A percentile compares a stretch with the other conserved stretches of the same genome.
Evolutionary conservation across 176 grass and related monocot genomes (phyloP).

Genomic region (Eleusine indica): DNA sequence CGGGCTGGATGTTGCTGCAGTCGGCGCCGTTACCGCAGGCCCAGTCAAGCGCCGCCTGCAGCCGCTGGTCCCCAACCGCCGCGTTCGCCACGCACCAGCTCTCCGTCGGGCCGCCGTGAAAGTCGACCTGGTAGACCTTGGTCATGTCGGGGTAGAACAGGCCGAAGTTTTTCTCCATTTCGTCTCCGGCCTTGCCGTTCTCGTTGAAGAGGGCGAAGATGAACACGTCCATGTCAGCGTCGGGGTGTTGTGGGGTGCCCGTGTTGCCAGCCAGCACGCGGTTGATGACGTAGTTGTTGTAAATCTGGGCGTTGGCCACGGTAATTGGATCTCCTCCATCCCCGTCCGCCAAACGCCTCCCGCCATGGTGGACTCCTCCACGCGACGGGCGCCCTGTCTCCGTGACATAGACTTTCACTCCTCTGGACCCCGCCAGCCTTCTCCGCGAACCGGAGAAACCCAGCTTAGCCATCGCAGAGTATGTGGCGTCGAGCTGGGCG

Average conservation of each 20-base stretch:
- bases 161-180: conserved; percentile 64
- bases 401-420: no score
- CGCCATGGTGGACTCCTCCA: neutral
- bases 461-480: conserved; percentile 22
- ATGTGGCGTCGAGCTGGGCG: conserved; percentile 62
- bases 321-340: neutral
- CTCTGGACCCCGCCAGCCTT: no score
- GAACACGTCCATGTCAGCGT: conserved; percentile 52
- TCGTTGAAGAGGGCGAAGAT: conserved; percentile 86
- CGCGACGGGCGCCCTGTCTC: no score
- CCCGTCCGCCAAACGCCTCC: conserved; percentile 1
- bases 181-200: conserved; percentile 55
- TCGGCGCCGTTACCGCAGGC: conserved; percentile 34
- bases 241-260: conserved; percentile 51
- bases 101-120: conserved; percentile 2
- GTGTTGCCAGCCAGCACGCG: conserved; percentile 52
- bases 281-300: conserved; percentile 55
- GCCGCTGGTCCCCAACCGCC: conserved; percentile 8
- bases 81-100: conserved; percentile 52
- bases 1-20: conserved; percentile 23
- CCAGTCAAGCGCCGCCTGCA: conserved; percentile 45
- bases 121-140: conserved; percentile 63
- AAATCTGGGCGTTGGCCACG: conserved; percentile 42
- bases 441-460: neutral
- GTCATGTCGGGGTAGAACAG: conserved; percentile 59